Percentiles rank a stretch among this genome's conserved stretches.
These are phyloP conservation scores for Gossypium herbaceum DNA, from an alignment of 345 rosid genomes.

Conservation along the genomic window DNA sequence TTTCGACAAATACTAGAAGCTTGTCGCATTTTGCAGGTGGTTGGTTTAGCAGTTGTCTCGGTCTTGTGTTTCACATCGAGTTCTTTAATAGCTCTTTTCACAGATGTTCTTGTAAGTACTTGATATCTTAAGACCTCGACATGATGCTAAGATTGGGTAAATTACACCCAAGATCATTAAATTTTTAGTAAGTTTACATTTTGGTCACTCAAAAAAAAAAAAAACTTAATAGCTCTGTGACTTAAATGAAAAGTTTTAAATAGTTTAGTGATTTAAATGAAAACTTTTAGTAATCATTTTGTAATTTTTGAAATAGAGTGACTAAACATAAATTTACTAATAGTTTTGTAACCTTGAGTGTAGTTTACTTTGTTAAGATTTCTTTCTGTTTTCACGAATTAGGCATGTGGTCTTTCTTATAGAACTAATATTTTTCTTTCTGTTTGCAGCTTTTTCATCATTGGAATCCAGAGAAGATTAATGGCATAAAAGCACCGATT, in stretches of 20 bases:
- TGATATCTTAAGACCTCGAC: neutral
- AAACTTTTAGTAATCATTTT: too few relatives aligned
- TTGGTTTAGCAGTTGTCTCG: conserved; percentile 52
- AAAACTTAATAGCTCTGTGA: too few relatives aligned
- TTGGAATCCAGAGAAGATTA: conserved; percentile 32
- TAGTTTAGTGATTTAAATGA: too few relatives aligned
- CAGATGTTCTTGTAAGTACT: conserved; percentile 45
- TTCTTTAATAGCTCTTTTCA: conserved; percentile 42
- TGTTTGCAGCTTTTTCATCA: conserved; percentile 14
- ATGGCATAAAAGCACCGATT: conserved; percentile 31
- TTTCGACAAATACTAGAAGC: neutral
- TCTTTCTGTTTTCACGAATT: neutral
- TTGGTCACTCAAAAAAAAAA: too few relatives aligned
- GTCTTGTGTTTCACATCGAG: conserved; percentile 54
- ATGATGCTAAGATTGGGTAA: neutral
- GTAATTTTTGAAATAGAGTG: too few relatives aligned
- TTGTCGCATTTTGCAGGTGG: conserved; percentile 41
- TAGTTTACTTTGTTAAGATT: neutral
- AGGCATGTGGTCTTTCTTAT: neutral
- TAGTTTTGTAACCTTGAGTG: too few relatives aligned
- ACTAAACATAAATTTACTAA: neutral
- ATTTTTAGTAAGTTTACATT: too few relatives aligned
- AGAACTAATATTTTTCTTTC: neutral
- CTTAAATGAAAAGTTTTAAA: too few relatives aligned
- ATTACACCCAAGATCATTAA: too few relatives aligned